Evolutionary conservation across 2,329 filamentous ascomycete genomes (phyloP).

Genomic region (Verticillium albo-atrum): DNA sequence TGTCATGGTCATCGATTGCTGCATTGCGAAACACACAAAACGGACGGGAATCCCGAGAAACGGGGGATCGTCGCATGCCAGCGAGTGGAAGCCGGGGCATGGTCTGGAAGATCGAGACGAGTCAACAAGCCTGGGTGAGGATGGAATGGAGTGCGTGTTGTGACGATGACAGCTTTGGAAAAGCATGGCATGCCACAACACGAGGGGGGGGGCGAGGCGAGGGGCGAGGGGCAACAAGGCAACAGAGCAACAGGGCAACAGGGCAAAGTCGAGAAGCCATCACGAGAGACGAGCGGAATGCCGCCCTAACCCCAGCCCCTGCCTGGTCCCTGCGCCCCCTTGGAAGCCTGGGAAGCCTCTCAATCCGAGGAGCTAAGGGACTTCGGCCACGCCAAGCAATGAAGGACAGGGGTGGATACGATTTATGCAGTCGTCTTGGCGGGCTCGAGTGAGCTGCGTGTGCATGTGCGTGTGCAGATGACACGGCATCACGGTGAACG

Average conservation of each 20-base stretch:
- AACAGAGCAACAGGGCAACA: too few species aligned
- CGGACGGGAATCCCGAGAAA: neutral
- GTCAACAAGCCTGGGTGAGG: neutral
- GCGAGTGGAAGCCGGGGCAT: neutral
- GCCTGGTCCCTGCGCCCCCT: neutral
- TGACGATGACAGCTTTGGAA: neutral
- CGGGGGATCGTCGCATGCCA: neutral
- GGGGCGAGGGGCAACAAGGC: too few species aligned
- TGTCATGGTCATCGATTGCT: neutral
- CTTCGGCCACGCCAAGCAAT: neutral
- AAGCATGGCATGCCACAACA: neutral
- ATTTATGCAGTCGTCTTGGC: neutral
- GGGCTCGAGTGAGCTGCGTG: neutral
- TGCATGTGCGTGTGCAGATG: neutral
- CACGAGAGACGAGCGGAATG: neutral
- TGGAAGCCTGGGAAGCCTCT: too few species aligned
- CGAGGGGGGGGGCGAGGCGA: neutral
- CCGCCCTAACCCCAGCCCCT: neutral
- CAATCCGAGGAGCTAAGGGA: neutral
- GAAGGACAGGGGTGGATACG: neutral
- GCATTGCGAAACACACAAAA: neutral
- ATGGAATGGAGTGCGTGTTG: neutral
- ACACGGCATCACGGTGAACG: neutral
- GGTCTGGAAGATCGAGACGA: neutral
- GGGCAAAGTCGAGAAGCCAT: neutral